phyloP scores from a whole-genome alignment of 83 land plant genomes.

The Diphasiastrum complanatum region DNA sequence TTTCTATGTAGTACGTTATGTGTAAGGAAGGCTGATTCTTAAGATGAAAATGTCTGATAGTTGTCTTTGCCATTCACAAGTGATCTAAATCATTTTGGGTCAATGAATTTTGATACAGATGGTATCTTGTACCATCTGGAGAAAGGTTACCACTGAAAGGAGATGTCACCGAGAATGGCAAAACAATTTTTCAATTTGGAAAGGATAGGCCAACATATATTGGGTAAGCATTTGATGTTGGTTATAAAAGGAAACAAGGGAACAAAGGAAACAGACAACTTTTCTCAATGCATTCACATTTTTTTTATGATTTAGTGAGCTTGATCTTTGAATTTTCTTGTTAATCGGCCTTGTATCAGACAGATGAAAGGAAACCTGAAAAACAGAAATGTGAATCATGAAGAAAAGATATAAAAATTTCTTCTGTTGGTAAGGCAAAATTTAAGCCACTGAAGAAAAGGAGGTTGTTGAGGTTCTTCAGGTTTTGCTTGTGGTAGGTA shows the following conservation, averaged over 20 bases:
- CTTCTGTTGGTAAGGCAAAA: not conserved
- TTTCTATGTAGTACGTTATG: too few relatives aligned
- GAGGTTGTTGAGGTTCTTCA: conserved; percentile 4
- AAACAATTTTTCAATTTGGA: not conserved
- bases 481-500: not conserved
- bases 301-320: not conserved
- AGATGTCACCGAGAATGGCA: conserved; percentile 18
- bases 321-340: not conserved
- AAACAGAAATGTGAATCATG: too few relatives aligned
- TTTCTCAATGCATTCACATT: too few relatives aligned
- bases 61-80: too few relatives aligned
- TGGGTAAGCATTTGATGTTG: not conserved
- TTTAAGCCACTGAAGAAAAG: not conserved
- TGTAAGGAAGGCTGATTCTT: not conserved
- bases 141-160: conserved; percentile 31
- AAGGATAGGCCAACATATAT: not conserved
- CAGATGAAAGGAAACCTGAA: too few relatives aligned
- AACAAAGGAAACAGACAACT: too few relatives aligned
- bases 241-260: too few relatives aligned
- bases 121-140: conserved; percentile 33
- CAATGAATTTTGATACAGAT: conserved; percentile 11
- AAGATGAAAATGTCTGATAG: not conserved
- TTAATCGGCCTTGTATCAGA: not conserved
- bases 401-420: too few relatives aligned
- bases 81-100: not conserved